Conservation (phyloP, 345 rosid genomes). For the Ceriops tagal region DNA sequence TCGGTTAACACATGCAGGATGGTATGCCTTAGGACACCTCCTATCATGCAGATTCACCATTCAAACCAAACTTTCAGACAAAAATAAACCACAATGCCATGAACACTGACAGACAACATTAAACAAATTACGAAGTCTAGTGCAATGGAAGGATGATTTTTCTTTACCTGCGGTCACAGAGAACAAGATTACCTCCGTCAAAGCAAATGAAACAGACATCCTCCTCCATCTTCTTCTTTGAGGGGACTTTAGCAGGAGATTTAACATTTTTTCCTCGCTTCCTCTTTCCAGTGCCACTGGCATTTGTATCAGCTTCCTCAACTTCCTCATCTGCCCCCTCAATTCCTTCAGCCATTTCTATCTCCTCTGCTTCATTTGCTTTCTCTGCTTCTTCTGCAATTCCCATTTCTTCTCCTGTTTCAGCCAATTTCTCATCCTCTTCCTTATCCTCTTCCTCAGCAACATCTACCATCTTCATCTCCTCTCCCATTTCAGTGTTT, state of each 20-base stretch:
- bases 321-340: conserved; percentile 18
- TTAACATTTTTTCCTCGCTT: conserved; percentile 57
- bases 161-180: conserved; percentile 91
- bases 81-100: background rate
- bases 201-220: conserved; percentile 97
- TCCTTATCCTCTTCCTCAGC: conserved; percentile 26
- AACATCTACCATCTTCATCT: conserved; percentile 21
- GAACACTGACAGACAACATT: background rate
- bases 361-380: conserved; percentile 15
- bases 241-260: conserved; percentile 38
- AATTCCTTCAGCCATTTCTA: conserved; percentile 15
- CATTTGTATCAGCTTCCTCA: conserved; percentile 45
- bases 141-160: background rate
- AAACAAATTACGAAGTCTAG: background rate
- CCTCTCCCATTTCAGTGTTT: background rate
- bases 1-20: conserved; percentile 81
- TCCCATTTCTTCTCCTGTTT: conserved; percentile 10
- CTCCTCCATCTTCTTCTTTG: conserved; percentile 77
- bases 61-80: conserved; percentile 3
- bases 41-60: conserved; percentile 33
- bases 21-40: conserved; percentile 99
- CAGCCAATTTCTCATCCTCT: conserved; percentile 29
- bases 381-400: conserved; percentile 9
- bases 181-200: conserved; percentile 95
- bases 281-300: conserved; percentile 69